Percentiles rank a stretch among this genome's conserved stretches.
phyloP scores from a whole-genome alignment of 768 basidiomycete genomes.

The Boletellus sp. region DNA sequence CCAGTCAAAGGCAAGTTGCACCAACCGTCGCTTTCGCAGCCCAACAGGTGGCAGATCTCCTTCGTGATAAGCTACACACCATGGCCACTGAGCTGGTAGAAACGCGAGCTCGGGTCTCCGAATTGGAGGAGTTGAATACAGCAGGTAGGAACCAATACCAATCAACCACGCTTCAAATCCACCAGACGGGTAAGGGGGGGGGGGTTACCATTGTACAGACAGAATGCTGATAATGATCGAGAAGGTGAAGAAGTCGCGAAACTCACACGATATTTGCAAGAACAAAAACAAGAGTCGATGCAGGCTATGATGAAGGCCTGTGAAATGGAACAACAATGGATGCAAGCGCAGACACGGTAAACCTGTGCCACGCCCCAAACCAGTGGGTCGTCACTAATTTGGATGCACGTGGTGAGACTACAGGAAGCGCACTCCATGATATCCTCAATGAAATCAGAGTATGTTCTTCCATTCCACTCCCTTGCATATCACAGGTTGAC shows the following conservation, averaged over 20 bases:
- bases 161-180: conserved; percentile 19
- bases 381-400: conserved; percentile 10
- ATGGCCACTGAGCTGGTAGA: conserved; percentile 43
- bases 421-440: conserved; percentile 26
- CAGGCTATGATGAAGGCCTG: conserved; percentile 18
- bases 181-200: conserved; percentile 22
- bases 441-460: conserved; percentile 32
- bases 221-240: conserved; percentile 13
- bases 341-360: conserved; percentile 23
- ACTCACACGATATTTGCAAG: conserved; percentile 22
- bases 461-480: conserved; percentile 20
- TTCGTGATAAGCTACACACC: conserved; percentile 43
- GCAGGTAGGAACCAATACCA: conserved; percentile 23
- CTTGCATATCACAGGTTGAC: conserved; percentile 11
- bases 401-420: conserved; percentile 14
- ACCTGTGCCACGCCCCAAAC: background rate
- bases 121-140: conserved; percentile 32
- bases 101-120: conserved; percentile 35
- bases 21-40: conserved; percentile 29
- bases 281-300: conserved; percentile 28
- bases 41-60: conserved; percentile 47
- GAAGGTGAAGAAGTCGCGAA: conserved; percentile 22
- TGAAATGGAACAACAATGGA: conserved; percentile 28
- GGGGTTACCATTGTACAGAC: background rate
- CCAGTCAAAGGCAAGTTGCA: background rate